A percentile compares a stretch with the other conserved stretches of the same genome.
Conservation (phyloP, 306 rosid species). For the Vigna nakashimae region DNA sequence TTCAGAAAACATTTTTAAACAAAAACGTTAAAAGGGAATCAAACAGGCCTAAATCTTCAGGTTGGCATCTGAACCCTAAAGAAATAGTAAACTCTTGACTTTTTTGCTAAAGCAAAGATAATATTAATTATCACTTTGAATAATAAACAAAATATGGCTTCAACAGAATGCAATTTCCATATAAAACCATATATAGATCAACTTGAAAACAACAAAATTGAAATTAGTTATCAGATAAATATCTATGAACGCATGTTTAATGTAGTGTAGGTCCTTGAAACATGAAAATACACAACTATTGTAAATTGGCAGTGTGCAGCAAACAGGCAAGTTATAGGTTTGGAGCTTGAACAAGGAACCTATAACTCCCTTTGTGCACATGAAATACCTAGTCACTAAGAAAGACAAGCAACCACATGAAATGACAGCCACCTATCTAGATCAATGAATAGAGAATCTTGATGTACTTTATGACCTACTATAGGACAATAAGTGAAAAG, state of each 20-base stretch:
- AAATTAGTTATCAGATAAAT: background rate
- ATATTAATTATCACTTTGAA: background rate
- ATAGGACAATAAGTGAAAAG: background rate
- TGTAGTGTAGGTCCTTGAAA: background rate
- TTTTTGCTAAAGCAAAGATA: background rate
- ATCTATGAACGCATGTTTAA: background rate
- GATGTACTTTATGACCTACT: background rate
- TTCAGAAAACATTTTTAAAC: background rate
- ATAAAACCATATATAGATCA: background rate
- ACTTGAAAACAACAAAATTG: constrained; percentile 8
- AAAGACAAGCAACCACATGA: constrained; percentile 11
- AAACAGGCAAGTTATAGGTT: constrained; percentile 8
- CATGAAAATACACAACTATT: background rate
- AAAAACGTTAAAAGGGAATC: background rate
- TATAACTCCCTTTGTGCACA: background rate
- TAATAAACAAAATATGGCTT: constrained; percentile 22
- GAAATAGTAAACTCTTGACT: background rate
- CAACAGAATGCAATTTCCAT: background rate
- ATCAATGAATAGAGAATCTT: background rate
- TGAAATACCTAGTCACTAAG: background rate
- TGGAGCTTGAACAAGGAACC: constrained; percentile 26
- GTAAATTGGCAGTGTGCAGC: background rate
- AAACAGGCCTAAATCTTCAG: background rate
- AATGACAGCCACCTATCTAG: background rate
- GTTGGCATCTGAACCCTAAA: constrained; percentile 11